phyloP scores from a whole-genome alignment of 2,329 filamentous ascomycete genomes.

The Colletotrichum chlorophyti region DNA sequence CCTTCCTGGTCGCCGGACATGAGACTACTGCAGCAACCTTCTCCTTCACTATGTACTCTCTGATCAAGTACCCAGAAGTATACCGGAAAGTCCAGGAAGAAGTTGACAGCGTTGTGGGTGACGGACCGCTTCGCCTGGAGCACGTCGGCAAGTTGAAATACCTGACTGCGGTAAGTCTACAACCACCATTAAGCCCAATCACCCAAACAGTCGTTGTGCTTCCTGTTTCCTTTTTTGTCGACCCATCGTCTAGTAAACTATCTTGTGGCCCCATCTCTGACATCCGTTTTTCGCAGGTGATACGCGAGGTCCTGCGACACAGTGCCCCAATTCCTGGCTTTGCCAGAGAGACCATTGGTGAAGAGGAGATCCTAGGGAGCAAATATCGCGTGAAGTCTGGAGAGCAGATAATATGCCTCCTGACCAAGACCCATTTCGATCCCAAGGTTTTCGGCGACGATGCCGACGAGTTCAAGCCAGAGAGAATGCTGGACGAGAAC shows the following conservation, averaged over 20 bases:
- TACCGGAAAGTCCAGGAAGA: slow-evolving; percentile 70
- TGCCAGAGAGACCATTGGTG: slow-evolving; percentile 40
- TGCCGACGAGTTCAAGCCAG: slow-evolving; percentile 63
- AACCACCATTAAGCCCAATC: background rate
- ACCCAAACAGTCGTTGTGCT: background rate
- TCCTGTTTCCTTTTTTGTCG: background rate
- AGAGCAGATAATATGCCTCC: slow-evolving; percentile 50
- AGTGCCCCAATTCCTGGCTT: slow-evolving; percentile 36
- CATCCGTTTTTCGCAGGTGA: no score
- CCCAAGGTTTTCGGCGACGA: slow-evolving; percentile 63
- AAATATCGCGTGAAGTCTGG: slow-evolving; percentile 58
- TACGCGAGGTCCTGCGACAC: slow-evolving; percentile 59
- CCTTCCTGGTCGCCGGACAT: slow-evolving; percentile 71
- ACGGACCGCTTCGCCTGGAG: slow-evolving; percentile 59
- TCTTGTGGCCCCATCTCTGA: background rate
- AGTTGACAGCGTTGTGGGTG: slow-evolving; percentile 69
- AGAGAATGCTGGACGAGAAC: slow-evolving; percentile 66
- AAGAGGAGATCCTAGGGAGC: slow-evolving; percentile 55
- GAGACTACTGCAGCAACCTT: slow-evolving; percentile 74
- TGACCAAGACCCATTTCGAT: slow-evolving; percentile 60
- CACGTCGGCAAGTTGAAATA: slow-evolving; percentile 71
- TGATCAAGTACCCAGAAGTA: slow-evolving; percentile 67
- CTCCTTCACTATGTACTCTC: slow-evolving; percentile 69
- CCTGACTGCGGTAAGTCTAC: slow-evolving; percentile 54
- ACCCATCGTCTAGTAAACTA: fast-evolving